Evolutionary conservation across 345 rosid genomes (phyloP).

Genomic region (Acer campestre): DNA sequence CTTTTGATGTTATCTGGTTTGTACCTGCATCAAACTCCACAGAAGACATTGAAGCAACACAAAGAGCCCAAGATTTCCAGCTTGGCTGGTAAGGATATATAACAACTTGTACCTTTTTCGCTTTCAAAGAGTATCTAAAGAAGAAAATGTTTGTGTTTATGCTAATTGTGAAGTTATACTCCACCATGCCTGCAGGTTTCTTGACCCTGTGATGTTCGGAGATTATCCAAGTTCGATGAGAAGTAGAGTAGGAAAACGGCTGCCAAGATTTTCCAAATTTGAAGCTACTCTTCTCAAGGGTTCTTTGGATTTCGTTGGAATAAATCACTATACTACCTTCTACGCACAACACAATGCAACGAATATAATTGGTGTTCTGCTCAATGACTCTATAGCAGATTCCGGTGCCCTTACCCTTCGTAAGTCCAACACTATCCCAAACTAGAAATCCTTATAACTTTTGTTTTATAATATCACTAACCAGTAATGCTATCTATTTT

Average conservation of each 20-base stretch:
- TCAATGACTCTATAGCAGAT: conserved; percentile 74
- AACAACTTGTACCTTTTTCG: not conserved
- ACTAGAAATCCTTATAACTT: not conserved
- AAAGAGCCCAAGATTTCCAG: conserved; percentile 97
- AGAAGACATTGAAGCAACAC: conserved; percentile 70
- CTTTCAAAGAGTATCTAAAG: not conserved
- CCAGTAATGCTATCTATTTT: not conserved
- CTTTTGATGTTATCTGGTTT: conserved; percentile 85
- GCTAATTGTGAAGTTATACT: not conserved
- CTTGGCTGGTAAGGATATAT: conserved; percentile 72
- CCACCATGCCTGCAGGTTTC: conserved; percentile 52
- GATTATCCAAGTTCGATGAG: conserved; percentile 89
- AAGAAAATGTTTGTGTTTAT: not conserved
- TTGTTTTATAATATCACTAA: conserved; percentile 6
- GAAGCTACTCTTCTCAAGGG: conserved; percentile 70
- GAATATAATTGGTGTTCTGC: conserved; percentile 36
- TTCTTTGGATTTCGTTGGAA: conserved; percentile 89
- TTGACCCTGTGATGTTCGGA: conserved; percentile 87
- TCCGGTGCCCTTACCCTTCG: conserved; percentile 80
- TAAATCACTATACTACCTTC: conserved; percentile 90
- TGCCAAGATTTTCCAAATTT: conserved; percentile 64
- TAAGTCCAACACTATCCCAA: conserved; percentile 31
- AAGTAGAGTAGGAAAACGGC: conserved; percentile 67
- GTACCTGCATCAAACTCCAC: conserved; percentile 62
- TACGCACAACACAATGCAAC: conserved; percentile 53